Conservation (phyloP, 345 rosid genomes). For the Populus davidiana region DNA sequence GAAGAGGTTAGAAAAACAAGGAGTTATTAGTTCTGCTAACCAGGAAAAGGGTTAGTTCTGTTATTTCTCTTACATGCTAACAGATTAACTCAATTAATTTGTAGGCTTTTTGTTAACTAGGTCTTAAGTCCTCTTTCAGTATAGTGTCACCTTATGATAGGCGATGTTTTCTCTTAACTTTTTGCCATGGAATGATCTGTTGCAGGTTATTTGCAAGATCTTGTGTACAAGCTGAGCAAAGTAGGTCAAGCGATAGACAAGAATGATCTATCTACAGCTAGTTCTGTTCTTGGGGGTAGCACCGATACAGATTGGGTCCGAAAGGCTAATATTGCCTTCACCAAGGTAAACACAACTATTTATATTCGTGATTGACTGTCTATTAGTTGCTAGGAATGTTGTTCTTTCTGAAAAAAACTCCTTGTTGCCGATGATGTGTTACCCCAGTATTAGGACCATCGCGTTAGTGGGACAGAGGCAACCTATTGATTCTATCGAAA, state of each 20-base stretch:
- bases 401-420: not conserved
- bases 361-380: not conserved
- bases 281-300: slow-evolving; percentile 70
- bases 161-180: not conserved
- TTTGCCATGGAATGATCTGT: slow-evolving; percentile 16
- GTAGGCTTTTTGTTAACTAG: not conserved
- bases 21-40: slow-evolving; percentile 58
- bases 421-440: not conserved
- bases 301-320: slow-evolving; percentile 68
- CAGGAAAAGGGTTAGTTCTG: slow-evolving; percentile 62
- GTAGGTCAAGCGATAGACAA: slow-evolving; percentile 88
- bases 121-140: not conserved
- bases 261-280: slow-evolving; percentile 64
- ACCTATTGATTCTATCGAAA: not conserved
- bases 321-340: slow-evolving; percentile 64
- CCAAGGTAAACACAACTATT: slow-evolving; percentile 47
- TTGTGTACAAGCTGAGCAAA: slow-evolving; percentile 85
- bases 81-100: not conserved
- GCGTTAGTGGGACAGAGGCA: not conserved
- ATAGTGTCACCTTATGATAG: not conserved
- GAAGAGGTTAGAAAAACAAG: slow-evolving; percentile 85
- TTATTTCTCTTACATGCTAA: not conserved
- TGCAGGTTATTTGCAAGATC: slow-evolving; percentile 83
- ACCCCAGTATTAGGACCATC: too few species aligned
- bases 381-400: not conserved